Evolutionary conservation across 805 yeast genomes (phyloP), one percentile per base, ranked within the genome.

Genomic region (Saccharomyces paradoxus): DNA sequence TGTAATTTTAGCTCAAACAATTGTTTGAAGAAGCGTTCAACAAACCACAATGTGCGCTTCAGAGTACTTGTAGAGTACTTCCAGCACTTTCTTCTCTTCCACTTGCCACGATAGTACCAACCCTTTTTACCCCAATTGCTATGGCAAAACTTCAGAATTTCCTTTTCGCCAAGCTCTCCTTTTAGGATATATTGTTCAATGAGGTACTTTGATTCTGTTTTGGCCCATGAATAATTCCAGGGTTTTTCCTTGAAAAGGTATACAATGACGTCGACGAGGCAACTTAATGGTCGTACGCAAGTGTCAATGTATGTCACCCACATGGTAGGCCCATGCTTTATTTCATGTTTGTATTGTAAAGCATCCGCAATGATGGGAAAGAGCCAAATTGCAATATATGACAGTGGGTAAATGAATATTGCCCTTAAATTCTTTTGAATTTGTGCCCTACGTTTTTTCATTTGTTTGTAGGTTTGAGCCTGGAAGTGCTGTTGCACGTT

Each of bases 331-430:
- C 81, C 80, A 56, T 77, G 74, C 1, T 56, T 48, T 22, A 76
- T 66, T 54, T 79, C 82, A 60, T 77, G 72, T 41, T 74, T 72
- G 60, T 78, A 73, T 62, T 80, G 82, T 9, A 88, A 75, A 54
- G 82, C 75, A 62, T 86, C 87, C 37, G 81, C 74, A 4, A 84
- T 78, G 56, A 88, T 79, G 1, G 97, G 97, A 59, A 87, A 84
- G 22, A 85, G 64, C 97, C 97, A 90, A 49, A 89, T 70, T 28
- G 86, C 75, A 55, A 89, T 76, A 68, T 89, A 90, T 1, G 96
- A 86, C 46, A 86, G 72, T 2, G 97, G 97, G 66, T 90, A 90
- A 49, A 90, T 76, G 69, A 90, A 89, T 50, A 90, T 84, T 31
- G 85, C 77, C 62, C 83, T 83, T 79, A 88, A 82, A 71, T 90